A percentile compares a stretch with the other conserved stretches of the same genome.
These are phyloP conservation scores for Triticum turgidum DNA, from an alignment of 176 grass and related monocot species.

Conservation along the genomic window DNA sequence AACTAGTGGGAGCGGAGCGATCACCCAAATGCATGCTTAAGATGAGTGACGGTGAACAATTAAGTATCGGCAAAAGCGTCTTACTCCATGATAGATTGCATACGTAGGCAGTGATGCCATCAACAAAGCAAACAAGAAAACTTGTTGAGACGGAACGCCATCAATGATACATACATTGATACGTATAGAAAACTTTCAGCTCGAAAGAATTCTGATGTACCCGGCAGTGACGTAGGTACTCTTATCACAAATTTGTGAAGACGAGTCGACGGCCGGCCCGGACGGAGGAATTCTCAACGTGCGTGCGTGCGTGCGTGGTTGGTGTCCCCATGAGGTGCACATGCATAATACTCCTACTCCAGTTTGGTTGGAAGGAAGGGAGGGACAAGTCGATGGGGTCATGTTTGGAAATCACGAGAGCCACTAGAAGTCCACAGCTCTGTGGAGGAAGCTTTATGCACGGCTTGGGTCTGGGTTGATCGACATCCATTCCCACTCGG, in stretches of 20 bases:
- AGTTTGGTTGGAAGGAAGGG: no score
- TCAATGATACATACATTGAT: neutral
- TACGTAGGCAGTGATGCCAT: constrained; percentile 53
- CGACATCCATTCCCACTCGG: neutral
- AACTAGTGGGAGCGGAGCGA: neutral
- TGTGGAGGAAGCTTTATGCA: neutral
- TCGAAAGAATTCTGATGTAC: no score
- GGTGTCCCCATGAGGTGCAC: constrained; percentile 4
- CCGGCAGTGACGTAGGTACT: no score
- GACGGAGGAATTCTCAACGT: neutral
- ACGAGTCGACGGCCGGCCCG: no score
- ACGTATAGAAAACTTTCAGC: neutral
- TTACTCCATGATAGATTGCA: neutral
- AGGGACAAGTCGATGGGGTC: neutral
- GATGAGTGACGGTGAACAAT: neutral
- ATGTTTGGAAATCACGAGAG: neutral
- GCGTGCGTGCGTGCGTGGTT: neutral
- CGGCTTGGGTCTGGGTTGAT: neutral
- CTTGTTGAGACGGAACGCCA: constrained; percentile 1
- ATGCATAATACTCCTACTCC: constrained; percentile 1
- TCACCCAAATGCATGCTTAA: constrained; percentile 4
- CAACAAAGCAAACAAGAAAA: constrained; percentile 23
- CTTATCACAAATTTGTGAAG: no score
- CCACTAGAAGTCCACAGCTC: neutral
- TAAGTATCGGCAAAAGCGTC: constrained; percentile 25